A percentile compares a stretch with the other conserved stretches of the same genome.
phyloP scores from a whole-genome alignment of 2,329 filamentous ascomycete species.

The Epicoccum sorghinum region DNA sequence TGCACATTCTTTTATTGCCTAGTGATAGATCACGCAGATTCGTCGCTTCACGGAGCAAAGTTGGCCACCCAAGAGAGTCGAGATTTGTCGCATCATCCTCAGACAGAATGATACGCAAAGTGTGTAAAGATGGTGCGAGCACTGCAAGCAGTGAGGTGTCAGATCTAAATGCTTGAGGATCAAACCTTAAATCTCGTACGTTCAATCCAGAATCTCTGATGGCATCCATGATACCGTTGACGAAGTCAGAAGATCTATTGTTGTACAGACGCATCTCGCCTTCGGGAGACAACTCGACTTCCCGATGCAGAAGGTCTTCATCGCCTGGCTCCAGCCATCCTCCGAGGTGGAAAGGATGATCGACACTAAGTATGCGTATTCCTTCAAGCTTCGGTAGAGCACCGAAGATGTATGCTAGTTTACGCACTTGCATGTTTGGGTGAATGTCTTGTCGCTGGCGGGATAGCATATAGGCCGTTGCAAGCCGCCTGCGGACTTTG shows the following conservation, averaged over 20 bases:
- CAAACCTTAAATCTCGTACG: neutral
- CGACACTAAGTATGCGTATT: neutral
- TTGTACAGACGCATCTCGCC: neutral
- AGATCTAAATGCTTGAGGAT: neutral
- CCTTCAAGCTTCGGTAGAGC: neutral
- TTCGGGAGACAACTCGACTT: neutral
- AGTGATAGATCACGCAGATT: neutral
- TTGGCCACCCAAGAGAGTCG: neutral
- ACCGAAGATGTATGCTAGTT: neutral
- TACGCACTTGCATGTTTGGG: neutral
- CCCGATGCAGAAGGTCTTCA: neutral
- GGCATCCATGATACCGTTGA: neutral
- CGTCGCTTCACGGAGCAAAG: neutral
- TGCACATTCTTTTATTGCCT: neutral
- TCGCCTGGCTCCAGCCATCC: conserved; percentile 2
- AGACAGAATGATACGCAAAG: neutral
- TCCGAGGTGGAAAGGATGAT: neutral
- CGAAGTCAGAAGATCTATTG: neutral
- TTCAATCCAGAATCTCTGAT: neutral
- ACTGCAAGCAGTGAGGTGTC: neutral
- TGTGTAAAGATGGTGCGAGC: neutral
- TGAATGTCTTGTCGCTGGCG: neutral
- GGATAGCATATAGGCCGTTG: neutral
- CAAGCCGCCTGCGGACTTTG: neutral
- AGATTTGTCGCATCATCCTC: neutral